A percentile compares a stretch with the other conserved stretches of the same genome.
Conservation (phyloP, 371 early-diverging fungal genomes). For the Rhizopus sp. region DNA sequence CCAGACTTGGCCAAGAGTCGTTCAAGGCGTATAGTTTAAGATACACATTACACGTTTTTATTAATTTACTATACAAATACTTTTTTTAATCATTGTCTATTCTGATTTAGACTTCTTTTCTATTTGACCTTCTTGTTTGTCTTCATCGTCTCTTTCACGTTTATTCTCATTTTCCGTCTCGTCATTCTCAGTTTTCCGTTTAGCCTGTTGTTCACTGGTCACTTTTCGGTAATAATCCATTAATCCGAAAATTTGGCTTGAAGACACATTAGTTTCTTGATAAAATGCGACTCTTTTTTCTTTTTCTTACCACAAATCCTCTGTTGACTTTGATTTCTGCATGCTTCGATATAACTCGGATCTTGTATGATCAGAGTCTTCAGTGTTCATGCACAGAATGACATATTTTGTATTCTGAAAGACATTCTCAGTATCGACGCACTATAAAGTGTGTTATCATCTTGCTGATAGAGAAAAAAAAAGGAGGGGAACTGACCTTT, state of each 20-base stretch:
- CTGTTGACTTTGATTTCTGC: constrained; percentile 52
- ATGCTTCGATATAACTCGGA: constrained; percentile 49
- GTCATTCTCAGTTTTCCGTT: background rate
- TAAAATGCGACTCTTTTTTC: background rate
- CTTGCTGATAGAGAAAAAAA: background rate
- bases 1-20: constrained; percentile 62
- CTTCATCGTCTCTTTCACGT: constrained; percentile 16
- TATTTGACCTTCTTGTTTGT: background rate
- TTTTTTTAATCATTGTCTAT: constrained; percentile 1
- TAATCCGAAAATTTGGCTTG: constrained; percentile 43
- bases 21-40: constrained; percentile 50
- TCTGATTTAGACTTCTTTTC: constrained; percentile 21
- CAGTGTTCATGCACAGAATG: constrained; percentile 79
- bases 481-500: constrained; percentile 36
- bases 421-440: constrained; percentile 65
- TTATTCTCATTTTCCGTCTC: background rate
- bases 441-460: constrained; percentile 19
- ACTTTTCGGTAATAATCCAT: constrained; percentile 40
- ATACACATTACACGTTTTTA: background rate
- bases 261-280: background rate
- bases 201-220: constrained; percentile 28
- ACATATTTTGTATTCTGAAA: constrained; percentile 90
- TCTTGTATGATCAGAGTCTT: constrained; percentile 53
- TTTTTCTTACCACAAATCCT: constrained; percentile 47
- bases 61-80: background rate